Evolutionary conservation across 371 early-diverging fungal species (phyloP).

Genomic region (Actinomortierella ambigua): DNA sequence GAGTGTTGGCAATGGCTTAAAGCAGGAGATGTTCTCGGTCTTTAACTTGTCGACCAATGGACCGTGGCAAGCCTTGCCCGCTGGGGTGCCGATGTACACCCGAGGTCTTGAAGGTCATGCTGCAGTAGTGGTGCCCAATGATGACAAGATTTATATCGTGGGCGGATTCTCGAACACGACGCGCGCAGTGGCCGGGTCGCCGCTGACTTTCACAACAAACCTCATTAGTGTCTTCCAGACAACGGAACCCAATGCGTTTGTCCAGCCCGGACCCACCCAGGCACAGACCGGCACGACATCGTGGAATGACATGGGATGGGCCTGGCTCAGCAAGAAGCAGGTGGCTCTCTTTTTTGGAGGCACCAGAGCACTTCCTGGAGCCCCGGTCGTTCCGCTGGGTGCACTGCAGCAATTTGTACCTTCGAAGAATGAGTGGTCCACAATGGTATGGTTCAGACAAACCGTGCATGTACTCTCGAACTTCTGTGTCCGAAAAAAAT

Average conservation of each 20-base stretch:
- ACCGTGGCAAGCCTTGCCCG: neutral
- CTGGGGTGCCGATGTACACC: slow-evolving; percentile 2
- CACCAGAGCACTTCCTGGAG: slow-evolving; percentile 11
- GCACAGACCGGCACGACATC: neutral
- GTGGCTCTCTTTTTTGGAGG: slow-evolving; percentile 33
- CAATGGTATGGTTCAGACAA: slow-evolving; percentile 10
- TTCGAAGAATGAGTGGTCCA: slow-evolving; percentile 8
- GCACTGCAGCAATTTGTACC: slow-evolving; percentile 23
- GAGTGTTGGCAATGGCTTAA: slow-evolving; percentile 6
- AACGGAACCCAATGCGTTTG: slow-evolving; percentile 1
- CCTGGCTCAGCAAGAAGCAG: slow-evolving; percentile 24
- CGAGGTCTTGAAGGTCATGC: slow-evolving; percentile 23
- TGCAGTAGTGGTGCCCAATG: slow-evolving; percentile 14
- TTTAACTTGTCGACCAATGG: slow-evolving; percentile 8
- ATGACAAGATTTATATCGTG: slow-evolving; percentile 23
- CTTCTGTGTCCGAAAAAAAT: neutral
- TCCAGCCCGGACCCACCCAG: slow-evolving; percentile 2
- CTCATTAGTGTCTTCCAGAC: slow-evolving; percentile 23
- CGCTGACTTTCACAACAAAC: slow-evolving; percentile 11
- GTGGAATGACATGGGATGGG: slow-evolving; percentile 18
- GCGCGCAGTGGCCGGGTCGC: too few relatives aligned
- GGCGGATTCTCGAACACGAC: slow-evolving; percentile 20
- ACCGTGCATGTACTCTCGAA: neutral
- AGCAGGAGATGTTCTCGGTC: slow-evolving; percentile 9
- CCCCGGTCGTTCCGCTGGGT: slow-evolving; percentile 5